A percentile compares a stretch with the other conserved stretches of the same genome.
These are phyloP conservation scores for Lyophyllum semitale DNA, from an alignment of 768 basidiomycete genomes.

Conservation along the genomic window DNA sequence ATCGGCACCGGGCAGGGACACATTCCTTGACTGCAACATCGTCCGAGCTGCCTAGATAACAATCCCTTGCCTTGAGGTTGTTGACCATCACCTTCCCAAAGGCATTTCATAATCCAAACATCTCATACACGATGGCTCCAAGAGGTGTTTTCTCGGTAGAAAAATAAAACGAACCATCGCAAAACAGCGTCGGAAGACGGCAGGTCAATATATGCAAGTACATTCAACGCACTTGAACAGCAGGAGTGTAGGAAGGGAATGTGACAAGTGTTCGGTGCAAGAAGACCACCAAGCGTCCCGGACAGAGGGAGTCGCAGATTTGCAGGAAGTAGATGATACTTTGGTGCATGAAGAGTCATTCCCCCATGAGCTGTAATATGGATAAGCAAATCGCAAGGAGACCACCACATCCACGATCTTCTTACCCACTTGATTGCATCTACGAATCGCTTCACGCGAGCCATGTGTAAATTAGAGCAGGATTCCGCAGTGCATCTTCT, in stretches of 20 bases:
- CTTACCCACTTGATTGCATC: slow-evolving; percentile 33
- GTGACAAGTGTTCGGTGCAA: slow-evolving; percentile 47
- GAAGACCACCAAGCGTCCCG: slow-evolving; percentile 43
- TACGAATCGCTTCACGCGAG: slow-evolving; percentile 5
- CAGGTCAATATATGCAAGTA: slow-evolving; percentile 84
- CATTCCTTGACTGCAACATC: slow-evolving; percentile 58
- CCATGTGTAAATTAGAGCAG: neutral
- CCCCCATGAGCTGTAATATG: slow-evolving; percentile 54
- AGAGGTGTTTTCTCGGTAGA: slow-evolving; percentile 31
- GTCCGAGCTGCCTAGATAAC: slow-evolving; percentile 1
- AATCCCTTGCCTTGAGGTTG: slow-evolving; percentile 63
- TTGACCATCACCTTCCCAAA: slow-evolving; percentile 94
- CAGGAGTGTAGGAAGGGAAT: slow-evolving; percentile 74
- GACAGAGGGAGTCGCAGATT: slow-evolving; percentile 71
- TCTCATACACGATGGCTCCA: slow-evolving; percentile 83
- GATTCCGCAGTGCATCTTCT: neutral
- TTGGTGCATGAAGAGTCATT: slow-evolving; percentile 50
- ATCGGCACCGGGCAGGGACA: slow-evolving; percentile 72
- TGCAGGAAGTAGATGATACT: slow-evolving; percentile 72
- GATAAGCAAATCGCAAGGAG: neutral
- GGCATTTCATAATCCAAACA: slow-evolving; percentile 84
- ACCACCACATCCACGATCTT: neutral
- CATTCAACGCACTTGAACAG: slow-evolving; percentile 94
- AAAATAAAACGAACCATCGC: slow-evolving; percentile 70
- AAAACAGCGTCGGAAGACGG: slow-evolving; percentile 59